phyloP scores from a whole-genome alignment of 441 rosid genomes.

The Gossypium aridum region DNA sequence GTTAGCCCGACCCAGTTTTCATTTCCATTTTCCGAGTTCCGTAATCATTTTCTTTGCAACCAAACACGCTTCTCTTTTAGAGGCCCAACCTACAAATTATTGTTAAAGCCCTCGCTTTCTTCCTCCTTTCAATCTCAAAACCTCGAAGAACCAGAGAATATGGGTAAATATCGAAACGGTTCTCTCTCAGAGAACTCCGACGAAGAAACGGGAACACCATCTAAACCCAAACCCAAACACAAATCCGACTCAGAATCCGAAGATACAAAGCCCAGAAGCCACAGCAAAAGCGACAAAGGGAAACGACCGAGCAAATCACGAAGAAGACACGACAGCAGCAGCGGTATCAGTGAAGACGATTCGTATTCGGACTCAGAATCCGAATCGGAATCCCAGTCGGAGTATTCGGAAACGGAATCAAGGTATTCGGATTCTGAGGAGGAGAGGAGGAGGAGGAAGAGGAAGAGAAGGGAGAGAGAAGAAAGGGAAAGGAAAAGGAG shows the following conservation, averaged over 20 bases:
- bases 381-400: slow-evolving; percentile 31
- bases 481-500: slow-evolving; percentile 19
- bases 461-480: slow-evolving; percentile 21
- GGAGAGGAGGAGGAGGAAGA: slow-evolving; percentile 33
- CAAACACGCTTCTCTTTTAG: neutral
- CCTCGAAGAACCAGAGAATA: slow-evolving; percentile 12
- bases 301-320: slow-evolving; percentile 39
- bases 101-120: neutral
- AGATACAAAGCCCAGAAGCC: slow-evolving; percentile 17
- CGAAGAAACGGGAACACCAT: slow-evolving; percentile 11
- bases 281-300: slow-evolving; percentile 21
- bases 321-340: slow-evolving; percentile 29
- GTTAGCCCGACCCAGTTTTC: neutral
- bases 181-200: slow-evolving; percentile 16
- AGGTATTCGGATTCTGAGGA: slow-evolving; percentile 24
- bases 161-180: slow-evolving; percentile 42
- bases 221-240: slow-evolving; percentile 18
- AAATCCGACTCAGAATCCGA: slow-evolving; percentile 21
- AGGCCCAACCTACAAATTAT: neutral
- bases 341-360: slow-evolving; percentile 29
- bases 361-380: slow-evolving; percentile 34
- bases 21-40: neutral
- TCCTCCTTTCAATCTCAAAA: neutral
- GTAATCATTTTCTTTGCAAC: neutral
- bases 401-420: slow-evolving; percentile 10